Percentiles rank a stretch among this genome's conserved stretches.
phyloP scores from a whole-genome alignment of 805 yeast species.

The Pichia eremophila region DNA sequence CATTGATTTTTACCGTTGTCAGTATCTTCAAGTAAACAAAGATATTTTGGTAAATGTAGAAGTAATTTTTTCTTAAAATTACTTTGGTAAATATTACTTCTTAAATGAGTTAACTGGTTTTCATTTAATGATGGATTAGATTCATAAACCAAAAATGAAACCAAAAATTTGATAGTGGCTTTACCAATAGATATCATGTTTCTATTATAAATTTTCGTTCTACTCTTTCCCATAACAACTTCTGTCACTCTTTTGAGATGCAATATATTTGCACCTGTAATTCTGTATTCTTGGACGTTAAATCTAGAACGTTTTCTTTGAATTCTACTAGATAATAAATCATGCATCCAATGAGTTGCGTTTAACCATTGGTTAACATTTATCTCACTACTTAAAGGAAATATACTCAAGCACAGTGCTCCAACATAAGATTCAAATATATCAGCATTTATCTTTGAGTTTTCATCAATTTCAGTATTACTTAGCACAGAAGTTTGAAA shows the following conservation, averaged over 20 bases:
- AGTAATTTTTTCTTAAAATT: not conserved
- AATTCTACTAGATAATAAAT: not conserved
- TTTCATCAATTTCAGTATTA: not conserved
- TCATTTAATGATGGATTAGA: not conserved
- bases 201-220: not conserved
- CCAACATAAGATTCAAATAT: conserved; percentile 1
- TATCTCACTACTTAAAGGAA: not conserved
- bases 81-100: not conserved
- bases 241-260: too few relatives aligned
- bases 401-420: not conserved
- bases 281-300: not conserved
- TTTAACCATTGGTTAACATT: not conserved
- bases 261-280: too few relatives aligned
- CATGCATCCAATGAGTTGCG: not conserved
- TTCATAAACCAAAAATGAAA: not conserved
- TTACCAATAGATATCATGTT: not conserved
- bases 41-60: not conserved
- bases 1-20: not conserved
- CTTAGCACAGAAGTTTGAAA: not conserved
- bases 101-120: not conserved
- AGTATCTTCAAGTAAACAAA: not conserved
- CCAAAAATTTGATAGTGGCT: not conserved
- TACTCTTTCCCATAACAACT: not conserved
- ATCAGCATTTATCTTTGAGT: not conserved
- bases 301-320: not conserved